These are phyloP conservation scores for Hygrophoropsis aurantiaca DNA, from an alignment of 768 basidiomycete genomes.

Conservation along the genomic window DNA sequence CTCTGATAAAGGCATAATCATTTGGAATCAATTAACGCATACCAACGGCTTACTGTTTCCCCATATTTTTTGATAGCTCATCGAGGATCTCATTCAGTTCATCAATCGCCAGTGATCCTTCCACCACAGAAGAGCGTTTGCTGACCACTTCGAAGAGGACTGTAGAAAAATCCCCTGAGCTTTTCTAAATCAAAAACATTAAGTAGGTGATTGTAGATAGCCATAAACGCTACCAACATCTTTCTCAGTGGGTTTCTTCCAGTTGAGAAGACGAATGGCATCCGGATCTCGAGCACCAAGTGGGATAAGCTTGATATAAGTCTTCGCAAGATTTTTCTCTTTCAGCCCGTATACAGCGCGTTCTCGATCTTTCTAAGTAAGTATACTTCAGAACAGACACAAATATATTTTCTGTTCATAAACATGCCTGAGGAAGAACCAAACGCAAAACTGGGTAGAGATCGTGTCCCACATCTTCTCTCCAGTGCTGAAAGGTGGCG, in stretches of 20 bases:
- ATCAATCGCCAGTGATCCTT: slow-evolving; percentile 75
- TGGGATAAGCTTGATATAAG: slow-evolving; percentile 87
- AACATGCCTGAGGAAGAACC: slow-evolving; percentile 79
- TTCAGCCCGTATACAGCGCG: slow-evolving; percentile 92
- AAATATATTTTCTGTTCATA: neutral
- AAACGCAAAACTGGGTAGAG: slow-evolving; percentile 88
- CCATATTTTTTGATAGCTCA: slow-evolving; percentile 66
- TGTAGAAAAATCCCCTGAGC: slow-evolving; percentile 85
- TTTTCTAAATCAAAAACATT: slow-evolving; percentile 44
- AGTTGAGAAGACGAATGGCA: slow-evolving; percentile 79
- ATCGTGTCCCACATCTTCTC: slow-evolving; percentile 81
- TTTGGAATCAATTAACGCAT: slow-evolving; percentile 3
- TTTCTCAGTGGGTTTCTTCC: slow-evolving; percentile 81
- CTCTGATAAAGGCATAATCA: slow-evolving; percentile 42
- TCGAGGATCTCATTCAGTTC: slow-evolving; percentile 83
- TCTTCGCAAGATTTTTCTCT: slow-evolving; percentile 91
- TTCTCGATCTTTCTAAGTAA: slow-evolving; percentile 83
- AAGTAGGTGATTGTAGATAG: neutral
- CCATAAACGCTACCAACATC: slow-evolving; percentile 43
- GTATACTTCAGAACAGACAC: slow-evolving; percentile 1
- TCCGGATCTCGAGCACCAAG: slow-evolving; percentile 79
- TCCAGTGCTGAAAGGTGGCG: slow-evolving; percentile 64
- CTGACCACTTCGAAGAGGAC: slow-evolving; percentile 86
- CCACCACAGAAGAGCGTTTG: slow-evolving; percentile 78
- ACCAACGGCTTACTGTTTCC: slow-evolving; percentile 62